These are phyloP conservation scores for Acanthamoeba polyphaga DNA, from an alignment of 208 protist genomes.

Conservation along the genomic window DNA sequence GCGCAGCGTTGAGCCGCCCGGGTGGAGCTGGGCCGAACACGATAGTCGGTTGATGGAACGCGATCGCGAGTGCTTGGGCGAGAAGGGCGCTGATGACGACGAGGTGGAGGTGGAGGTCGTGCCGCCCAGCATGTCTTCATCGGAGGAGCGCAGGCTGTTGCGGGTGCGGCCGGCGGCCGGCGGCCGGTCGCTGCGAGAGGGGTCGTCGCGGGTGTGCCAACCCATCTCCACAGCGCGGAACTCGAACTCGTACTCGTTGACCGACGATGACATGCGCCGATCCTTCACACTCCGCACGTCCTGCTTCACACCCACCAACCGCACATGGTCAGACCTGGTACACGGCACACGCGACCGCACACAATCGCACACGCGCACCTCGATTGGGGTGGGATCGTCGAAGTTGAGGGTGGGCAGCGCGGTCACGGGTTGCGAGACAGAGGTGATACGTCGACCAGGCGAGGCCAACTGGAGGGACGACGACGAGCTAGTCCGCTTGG, in stretches of 20 bases:
- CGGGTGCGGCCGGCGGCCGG: not conserved
- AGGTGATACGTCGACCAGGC: not conserved
- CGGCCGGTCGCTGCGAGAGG: not conserved
- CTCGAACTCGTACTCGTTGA: not conserved
- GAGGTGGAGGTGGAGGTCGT: not conserved
- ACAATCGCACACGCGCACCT: not conserved
- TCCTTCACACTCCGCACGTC: not conserved
- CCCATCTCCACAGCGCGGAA: slow-evolving; percentile 10
- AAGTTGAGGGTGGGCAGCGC: not conserved
- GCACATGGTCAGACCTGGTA: not conserved
- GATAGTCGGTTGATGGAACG: slow-evolving; percentile 15
- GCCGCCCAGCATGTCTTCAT: not conserved
- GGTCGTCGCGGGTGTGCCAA: not conserved
- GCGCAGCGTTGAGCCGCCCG: not conserved
- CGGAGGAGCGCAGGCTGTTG: not conserved
- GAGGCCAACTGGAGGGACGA: not conserved
- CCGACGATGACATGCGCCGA: not conserved
- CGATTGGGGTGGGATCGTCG: not conserved
- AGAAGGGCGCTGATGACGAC: not conserved
- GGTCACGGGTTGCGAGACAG: not conserved
- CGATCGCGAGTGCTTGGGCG: slow-evolving; percentile 19
- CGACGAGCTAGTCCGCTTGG: not conserved
- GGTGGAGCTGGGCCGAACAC: not conserved
- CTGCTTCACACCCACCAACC: not conserved
- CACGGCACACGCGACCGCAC: not conserved